phyloP scores from a whole-genome alignment of 768 basidiomycete genomes.

The Suillus brevipes region DNA sequence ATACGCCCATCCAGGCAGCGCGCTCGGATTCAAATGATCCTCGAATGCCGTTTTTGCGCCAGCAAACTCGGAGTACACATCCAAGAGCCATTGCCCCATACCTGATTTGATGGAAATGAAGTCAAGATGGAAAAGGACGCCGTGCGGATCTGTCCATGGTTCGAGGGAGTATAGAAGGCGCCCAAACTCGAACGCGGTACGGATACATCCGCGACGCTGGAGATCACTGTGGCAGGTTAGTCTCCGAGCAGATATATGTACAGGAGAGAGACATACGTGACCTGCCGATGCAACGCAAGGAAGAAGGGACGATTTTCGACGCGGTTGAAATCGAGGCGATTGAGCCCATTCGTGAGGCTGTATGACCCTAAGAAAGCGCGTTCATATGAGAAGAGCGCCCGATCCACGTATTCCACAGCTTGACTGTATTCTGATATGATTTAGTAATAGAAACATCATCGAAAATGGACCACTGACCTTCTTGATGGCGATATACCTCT shows the following conservation, averaged over 20 bases:
- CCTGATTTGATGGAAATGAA: constrained; percentile 80
- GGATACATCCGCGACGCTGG: constrained; percentile 83
- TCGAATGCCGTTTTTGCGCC: constrained; percentile 8
- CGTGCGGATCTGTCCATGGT: constrained; percentile 88
- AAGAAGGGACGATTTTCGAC: constrained; percentile 95
- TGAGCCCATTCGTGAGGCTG: constrained; percentile 77
- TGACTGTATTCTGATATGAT: constrained; percentile 67
- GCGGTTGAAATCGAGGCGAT: constrained; percentile 84
- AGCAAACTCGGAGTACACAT: constrained; percentile 44
- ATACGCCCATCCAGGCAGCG: constrained; percentile 80
- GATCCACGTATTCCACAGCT: constrained; percentile 85
- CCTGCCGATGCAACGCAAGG: constrained; percentile 81
- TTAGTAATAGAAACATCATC: constrained; percentile 1
- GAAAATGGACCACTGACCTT: constrained; percentile 53
- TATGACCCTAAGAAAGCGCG: constrained; percentile 85
- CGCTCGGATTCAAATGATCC: constrained; percentile 46
- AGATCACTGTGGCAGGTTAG: constrained; percentile 56
- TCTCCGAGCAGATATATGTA: not conserved
- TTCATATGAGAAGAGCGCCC: constrained; percentile 93
- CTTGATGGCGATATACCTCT: constrained; percentile 83
- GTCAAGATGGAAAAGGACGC: constrained; percentile 79
- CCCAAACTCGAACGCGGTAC: constrained; percentile 90
- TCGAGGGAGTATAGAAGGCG: constrained; percentile 84
- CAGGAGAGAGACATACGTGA: constrained; percentile 54
- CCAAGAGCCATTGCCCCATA: constrained; percentile 79